phyloP scores from a whole-genome alignment of 306 rosid species.

The Castanospermum australe region DNA sequence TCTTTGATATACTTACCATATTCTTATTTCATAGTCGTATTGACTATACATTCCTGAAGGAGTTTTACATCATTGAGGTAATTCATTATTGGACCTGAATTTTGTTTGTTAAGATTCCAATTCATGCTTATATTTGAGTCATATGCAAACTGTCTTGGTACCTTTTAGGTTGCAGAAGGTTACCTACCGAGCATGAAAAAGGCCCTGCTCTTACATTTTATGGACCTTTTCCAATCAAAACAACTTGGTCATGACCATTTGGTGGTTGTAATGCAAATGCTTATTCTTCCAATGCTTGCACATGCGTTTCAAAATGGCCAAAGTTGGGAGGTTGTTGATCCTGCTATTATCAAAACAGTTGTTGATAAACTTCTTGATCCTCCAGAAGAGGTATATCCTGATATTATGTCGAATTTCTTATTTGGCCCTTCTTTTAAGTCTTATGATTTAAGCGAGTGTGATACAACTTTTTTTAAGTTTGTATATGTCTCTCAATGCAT shows the following conservation, averaged over 20 bases:
- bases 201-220: constrained; percentile 79
- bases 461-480: not conserved
- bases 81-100: constrained; percentile 12
- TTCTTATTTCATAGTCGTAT: constrained; percentile 89
- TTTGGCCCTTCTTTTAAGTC: not conserved
- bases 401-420: constrained; percentile 2
- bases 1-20: constrained; percentile 93
- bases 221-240: constrained; percentile 85
- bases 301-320: constrained; percentile 95
- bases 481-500: constrained; percentile 15
- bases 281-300: constrained; percentile 97
- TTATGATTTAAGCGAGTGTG: not conserved
- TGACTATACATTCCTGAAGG: constrained; percentile 95
- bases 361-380: constrained; percentile 99
- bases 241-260: constrained; percentile 89
- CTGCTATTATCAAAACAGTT: constrained; percentile 75
- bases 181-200: constrained; percentile 79
- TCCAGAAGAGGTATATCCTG: constrained; percentile 83
- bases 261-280: constrained; percentile 98
- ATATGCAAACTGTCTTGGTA: constrained; percentile 1
- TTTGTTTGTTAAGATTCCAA: constrained; percentile 3
- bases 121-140: constrained; percentile 10
- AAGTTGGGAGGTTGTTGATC: constrained; percentile 99
- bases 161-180: constrained; percentile 91
- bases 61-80: constrained; percentile 97